Evolutionary conservation across 345 rosid genomes (phyloP), one percentile per base, ranked within the genome.

Genomic region (Lumnitzera littorea): DNA sequence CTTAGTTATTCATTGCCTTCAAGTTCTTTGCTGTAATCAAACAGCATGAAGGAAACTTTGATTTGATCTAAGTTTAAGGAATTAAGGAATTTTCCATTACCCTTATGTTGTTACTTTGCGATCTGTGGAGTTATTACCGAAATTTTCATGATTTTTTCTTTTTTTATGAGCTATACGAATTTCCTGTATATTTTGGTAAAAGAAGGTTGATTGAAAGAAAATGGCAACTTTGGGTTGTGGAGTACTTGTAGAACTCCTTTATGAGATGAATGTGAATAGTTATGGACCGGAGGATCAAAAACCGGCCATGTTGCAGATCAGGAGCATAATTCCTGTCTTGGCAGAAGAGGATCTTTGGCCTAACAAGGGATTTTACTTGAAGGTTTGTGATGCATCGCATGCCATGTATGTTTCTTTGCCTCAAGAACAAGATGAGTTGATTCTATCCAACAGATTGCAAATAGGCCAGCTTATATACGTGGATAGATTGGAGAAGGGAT

Each of bases 241-340:
- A 56, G 82, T 80, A 63, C 80, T 87, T 13, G 67, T 79, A 64
- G 84, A 74, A 67, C 87, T 87, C 61, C 72, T 81, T 51, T 64
- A 76, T 50, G 86, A 78, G 56, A 81, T 84, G 82, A 72, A 70
- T 23, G 62, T 59, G 12, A 71, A 78, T 55, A 82, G 74, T 54
- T 63, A 56, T 29, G 16, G 73, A 54, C 29, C 52, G 25, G 71
- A 70, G 23, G 62, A 72, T 62, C 53, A 67, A 53, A 61, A 78
- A 52, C 82, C 89, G 14, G 81, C 76, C 17, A 60, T 91, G 76
- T 62, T 87, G 17, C 89, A 91, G 72, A 85, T 85, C 51, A 73
- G 81, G 62, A 78, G 91, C 72, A 87, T 85, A 70, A 72, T 87
- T 47, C 97, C 97, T n/a, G 75, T 81, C n/a, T 61, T 91, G 67